Evolutionary conservation across 1,284 basidiomycete genomes (phyloP), one percentile per base, ranked within the genome.

Genomic region (Ustilago nuda): DNA sequence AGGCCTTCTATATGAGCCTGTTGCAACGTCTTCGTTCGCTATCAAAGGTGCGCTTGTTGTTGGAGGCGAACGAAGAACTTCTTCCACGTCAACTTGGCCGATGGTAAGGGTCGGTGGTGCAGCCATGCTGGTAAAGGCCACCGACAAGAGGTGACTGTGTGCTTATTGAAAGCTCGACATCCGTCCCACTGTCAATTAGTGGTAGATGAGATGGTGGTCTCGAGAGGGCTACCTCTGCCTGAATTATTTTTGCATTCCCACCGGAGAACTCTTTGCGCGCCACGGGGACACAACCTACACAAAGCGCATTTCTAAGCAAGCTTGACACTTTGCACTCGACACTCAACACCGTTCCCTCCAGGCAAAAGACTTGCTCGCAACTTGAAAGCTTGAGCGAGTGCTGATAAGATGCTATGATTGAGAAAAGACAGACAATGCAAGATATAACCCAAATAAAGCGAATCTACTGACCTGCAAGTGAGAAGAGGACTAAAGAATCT

Each of bases 1-100:
- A 4, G 68, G 56, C 2, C 73, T 45, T 32, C 73, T 41, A 35
- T 76, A 76, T 2, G 41, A 45, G 2, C 73, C 73, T 9, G 70
- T 60, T 1, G 70, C 52, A 3, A 72, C 70, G 12, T 66, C 32
- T 5, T 56, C 41, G n/a, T 76, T 68, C 1, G 68, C 61, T 11
- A 76, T 62, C 4, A 71, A n/a, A 11, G 59, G 23, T 7, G 35
- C 15, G 17, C n/a, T 15, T 0, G 50, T 32, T 0, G 57, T 13
- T 3, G 52, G 46, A 37, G 70, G 65, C 15, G 70, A 64, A 1
- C 23, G 61, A 1, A 72, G 61, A n/a, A 67, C 30, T 27, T 72
- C 65, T 41, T 63, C 17, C 39, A 60, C 53, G 3, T 72, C 70
- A 6, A 19, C 43, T 45, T 45, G n/a, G n/a, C 23, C 45, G 30